Base-by-base conservation (phyloP, 1,284 basidiomycete species). In the Boletellus dicymbophilus region DNA sequence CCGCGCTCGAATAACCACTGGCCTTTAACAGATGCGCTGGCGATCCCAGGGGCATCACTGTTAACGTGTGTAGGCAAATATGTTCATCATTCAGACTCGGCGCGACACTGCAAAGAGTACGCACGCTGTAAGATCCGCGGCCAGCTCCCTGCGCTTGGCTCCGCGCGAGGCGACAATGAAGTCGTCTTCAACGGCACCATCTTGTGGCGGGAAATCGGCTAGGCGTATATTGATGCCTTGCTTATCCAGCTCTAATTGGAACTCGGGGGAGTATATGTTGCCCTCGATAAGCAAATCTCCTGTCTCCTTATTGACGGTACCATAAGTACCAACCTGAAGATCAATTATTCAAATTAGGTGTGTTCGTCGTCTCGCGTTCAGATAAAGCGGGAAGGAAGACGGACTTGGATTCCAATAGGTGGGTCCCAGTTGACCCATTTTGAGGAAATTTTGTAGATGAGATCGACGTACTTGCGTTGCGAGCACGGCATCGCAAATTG, bases 351-450 rank as follows among this genome's bases (percentile, higher is more conserved):
- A 20, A 20, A 5, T 28, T 22, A 23, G 15, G 23, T 20, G n/a
- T n/a, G n/a, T n/a, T n/a, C n/a, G n/a, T n/a, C n/a, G n/a, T n/a
- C n/a, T n/a, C n/a, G n/a, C n/a, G n/a, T n/a, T n/a, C n/a, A n/a
- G n/a, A n/a, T n/a, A n/a, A n/a, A 23, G 11, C 22, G 22, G 28
- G 10, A 3, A 12, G 38, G 20, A 26, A 16, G 10, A 22, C 55
- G 36, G 6, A 67, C 66, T 54, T 58, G 34, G 21, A 64, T 23
- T 0, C 53, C 52, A 21, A 67, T 53, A 37, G 63, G 61, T 1
- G 63, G 66, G 3, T 69, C 62, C 66, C 58, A 68, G 49, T 67
- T 65, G 33, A 45, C 62, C 64, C 62, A 67, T 47, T 65, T 68
- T 1, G 64, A 59, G 20, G 60, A 52, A 1, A 37, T 50, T 0